Conservation (phyloP, 768 basidiomycete species). For the Boletus rex-veris region DNA sequence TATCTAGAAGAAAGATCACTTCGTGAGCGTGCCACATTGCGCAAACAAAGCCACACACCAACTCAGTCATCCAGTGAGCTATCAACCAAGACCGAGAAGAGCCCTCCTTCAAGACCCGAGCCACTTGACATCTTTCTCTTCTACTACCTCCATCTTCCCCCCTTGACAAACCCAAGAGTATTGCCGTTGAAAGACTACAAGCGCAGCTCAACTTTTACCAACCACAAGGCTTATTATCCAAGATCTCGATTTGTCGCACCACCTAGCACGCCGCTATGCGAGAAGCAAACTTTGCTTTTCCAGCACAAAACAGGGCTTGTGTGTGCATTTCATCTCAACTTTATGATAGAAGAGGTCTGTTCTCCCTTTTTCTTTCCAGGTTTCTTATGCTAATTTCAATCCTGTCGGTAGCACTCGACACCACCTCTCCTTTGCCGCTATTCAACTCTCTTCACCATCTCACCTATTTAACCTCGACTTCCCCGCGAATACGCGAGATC, state of each 20-base stretch:
- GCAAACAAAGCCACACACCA: slow-evolving; percentile 30
- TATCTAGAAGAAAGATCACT: background rate
- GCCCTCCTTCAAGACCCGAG: slow-evolving; percentile 15
- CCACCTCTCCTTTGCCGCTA: slow-evolving; percentile 59
- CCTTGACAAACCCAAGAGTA: background rate
- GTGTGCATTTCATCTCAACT: slow-evolving; percentile 93
- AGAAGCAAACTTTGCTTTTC: slow-evolving; percentile 93
- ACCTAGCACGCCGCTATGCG: slow-evolving; percentile 56
- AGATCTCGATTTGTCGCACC: slow-evolving; percentile 18
- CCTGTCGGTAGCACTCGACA: slow-evolving; percentile 43
- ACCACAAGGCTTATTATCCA: slow-evolving; percentile 4
- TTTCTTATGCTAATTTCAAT: slow-evolving; percentile 9
- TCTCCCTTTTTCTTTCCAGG: background rate
- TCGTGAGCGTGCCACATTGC: slow-evolving; percentile 21
- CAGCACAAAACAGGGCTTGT: slow-evolving; percentile 90
- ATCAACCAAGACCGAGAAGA: slow-evolving; percentile 25
- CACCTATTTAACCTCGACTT: slow-evolving; percentile 94
- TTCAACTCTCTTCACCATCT: slow-evolving; percentile 96
- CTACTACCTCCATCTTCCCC: slow-evolving; percentile 3
- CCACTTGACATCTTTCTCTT: slow-evolving; percentile 12
- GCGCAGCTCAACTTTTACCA: background rate
- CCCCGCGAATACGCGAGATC: slow-evolving; percentile 96
- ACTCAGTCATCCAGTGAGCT: slow-evolving; percentile 29
- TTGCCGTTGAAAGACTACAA: background rate
- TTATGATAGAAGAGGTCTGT: slow-evolving; percentile 89